These are phyloP conservation scores for Alternaria sp. DNA, from an alignment of 2,329 filamentous ascomycete genomes.

Conservation along the genomic window DNA sequence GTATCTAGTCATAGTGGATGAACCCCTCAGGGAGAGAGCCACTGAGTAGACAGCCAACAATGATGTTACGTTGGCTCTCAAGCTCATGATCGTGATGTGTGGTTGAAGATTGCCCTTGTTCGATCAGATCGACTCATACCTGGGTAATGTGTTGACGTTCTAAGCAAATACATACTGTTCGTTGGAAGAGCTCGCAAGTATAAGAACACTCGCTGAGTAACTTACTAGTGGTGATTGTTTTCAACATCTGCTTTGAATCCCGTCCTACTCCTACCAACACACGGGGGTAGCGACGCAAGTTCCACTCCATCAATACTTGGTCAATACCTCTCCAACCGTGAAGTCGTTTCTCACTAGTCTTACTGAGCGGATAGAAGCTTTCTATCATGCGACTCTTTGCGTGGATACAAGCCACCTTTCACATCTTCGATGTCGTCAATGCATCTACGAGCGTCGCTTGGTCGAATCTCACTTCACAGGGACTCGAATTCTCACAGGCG, in stretches of 20 bases:
- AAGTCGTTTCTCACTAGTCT: no score
- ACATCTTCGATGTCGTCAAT: neutral
- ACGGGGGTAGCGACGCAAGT: neutral
- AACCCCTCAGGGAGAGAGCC: neutral
- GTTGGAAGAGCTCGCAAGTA: no score
- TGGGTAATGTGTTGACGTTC: neutral
- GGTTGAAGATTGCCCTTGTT: neutral
- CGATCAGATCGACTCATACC: neutral
- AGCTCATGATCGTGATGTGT: neutral
- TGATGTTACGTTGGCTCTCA: neutral
- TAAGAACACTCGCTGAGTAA: neutral
- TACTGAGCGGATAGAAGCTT: neutral
- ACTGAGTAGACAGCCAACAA: neutral
- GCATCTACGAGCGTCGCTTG: neutral
- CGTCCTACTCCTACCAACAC: neutral
- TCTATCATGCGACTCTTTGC: neutral
- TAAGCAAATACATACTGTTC: fast-evolving
- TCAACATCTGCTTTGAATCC: neutral
- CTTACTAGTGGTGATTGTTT: neutral
- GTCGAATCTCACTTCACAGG: neutral
- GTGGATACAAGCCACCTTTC: neutral
- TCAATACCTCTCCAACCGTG: neutral
- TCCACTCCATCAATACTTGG: neutral
- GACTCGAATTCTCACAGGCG: neutral
- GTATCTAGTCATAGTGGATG: neutral